Conservation (phyloP, 179 eudicot genomes). For the Corrigiola litoralis region DNA sequence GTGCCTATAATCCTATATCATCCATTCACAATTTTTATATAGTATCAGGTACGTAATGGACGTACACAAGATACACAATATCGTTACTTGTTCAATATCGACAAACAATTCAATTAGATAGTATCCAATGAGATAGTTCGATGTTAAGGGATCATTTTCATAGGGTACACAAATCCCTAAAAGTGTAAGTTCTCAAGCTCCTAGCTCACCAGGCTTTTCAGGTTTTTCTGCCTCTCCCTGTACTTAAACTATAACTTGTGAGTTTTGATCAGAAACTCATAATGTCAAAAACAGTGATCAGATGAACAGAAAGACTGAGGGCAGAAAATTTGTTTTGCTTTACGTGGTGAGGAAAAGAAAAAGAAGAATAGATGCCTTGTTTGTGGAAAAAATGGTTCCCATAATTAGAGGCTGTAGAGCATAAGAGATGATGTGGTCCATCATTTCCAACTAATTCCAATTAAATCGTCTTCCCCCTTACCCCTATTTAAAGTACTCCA, state of each 20-base stretch:
- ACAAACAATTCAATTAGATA: not conserved
- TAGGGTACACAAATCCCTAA: constrained; percentile 29
- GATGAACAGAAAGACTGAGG: not conserved
- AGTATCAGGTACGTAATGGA: too few relatives aligned
- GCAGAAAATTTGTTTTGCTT: not conserved
- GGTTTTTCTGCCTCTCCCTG: constrained; percentile 3
- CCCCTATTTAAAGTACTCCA: constrained; percentile 11
- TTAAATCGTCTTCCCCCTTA: constrained; percentile 24
- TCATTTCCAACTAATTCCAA: constrained; percentile 61
- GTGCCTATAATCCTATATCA: too few relatives aligned
- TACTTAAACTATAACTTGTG: constrained; percentile 12
- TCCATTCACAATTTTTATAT: too few relatives aligned
- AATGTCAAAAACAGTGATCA: constrained; percentile 11
- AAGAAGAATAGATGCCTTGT: constrained; percentile 23
- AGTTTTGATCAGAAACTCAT: constrained; percentile 27
- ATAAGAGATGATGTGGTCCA: constrained; percentile 60
- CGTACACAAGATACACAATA: too few relatives aligned
- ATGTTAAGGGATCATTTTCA: not conserved
- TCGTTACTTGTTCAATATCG: too few relatives aligned
- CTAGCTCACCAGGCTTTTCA: constrained; percentile 11
- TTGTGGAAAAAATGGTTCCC: constrained; percentile 23
- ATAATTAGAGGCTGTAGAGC: constrained; percentile 29
- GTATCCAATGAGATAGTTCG: not conserved
- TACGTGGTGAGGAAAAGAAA: not conserved
- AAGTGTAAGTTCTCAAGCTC: constrained; percentile 21